phyloP scores from a whole-genome alignment of 2,329 filamentous ascomycete species.

The Ciborinia camelliae region DNA sequence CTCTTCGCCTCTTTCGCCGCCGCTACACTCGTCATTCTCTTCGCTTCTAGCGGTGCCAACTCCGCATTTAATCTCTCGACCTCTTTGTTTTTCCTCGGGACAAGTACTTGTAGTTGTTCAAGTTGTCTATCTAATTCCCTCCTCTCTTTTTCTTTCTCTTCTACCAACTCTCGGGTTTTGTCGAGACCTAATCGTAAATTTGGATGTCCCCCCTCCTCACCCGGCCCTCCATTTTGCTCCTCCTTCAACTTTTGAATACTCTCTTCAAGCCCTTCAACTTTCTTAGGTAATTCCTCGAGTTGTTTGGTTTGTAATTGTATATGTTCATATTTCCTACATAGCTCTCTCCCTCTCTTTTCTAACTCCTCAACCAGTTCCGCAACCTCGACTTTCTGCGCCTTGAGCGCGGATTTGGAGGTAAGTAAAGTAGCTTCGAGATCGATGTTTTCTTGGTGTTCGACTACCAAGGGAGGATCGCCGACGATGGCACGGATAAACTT shows the following conservation, averaged over 20 bases:
- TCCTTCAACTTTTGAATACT: slow-evolving; percentile 47
- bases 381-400: slow-evolving; percentile 77
- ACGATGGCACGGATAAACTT: slow-evolving; percentile 94
- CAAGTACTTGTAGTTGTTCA: slow-evolving; percentile 58
- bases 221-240: slow-evolving; percentile 44
- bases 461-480: slow-evolving; percentile 82
- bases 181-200: slow-evolving; percentile 54
- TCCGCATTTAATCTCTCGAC: slow-evolving; percentile 65
- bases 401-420: slow-evolving; percentile 70
- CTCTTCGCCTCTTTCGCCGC: slow-evolving; percentile 69
- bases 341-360: slow-evolving; percentile 58
- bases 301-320: slow-evolving; percentile 48
- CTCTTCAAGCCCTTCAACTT: slow-evolving; percentile 48
- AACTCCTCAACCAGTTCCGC: slow-evolving; percentile 68
- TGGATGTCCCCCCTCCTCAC: slow-evolving; percentile 29
- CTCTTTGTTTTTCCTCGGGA: slow-evolving; percentile 64
- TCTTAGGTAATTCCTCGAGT: slow-evolving; percentile 50
- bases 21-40: slow-evolving; percentile 60
- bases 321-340: slow-evolving; percentile 53
- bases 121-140: slow-evolving; percentile 60
- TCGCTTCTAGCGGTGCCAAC: slow-evolving; percentile 63
- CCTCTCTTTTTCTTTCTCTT: slow-evolving; percentile 49
- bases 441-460: slow-evolving; percentile 77
- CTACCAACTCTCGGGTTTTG: slow-evolving; percentile 54
- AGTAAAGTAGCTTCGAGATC: slow-evolving; percentile 68